Base-by-base conservation (phyloP, 257 asterid genomes). In the Datura wrightii region DNA sequence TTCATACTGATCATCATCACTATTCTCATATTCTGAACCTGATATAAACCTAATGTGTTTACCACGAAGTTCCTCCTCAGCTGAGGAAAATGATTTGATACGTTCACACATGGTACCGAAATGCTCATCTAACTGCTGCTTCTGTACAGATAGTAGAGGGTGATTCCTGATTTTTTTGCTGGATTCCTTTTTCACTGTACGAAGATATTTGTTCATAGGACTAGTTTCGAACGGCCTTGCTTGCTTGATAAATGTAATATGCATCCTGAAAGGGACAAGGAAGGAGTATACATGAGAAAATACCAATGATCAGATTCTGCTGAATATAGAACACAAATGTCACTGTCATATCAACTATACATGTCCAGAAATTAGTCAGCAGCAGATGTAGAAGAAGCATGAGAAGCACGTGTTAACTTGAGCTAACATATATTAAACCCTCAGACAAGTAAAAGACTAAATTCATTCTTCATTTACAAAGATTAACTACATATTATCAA, bases 11-110 rank as follows among this genome's bases (percentile, higher is more conserved):
- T 85, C 85, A 86, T 79, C 86, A 71, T 86, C 92, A 83, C 86
- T 87, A 82, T 89, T 92, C 86, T 89, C 92, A 84, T 88, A 90
- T 78, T 94, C 98, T 55, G 99, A 94, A 90, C 94, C 91, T 36
- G 94, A 90, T 79, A 84, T 31, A 79, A 97, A 93, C 70, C 90
- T 88, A 78, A 55, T 88, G 90, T 97, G 98, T 87, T 86, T 91
- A 69, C 99, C 99, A 82, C 90, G 85, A 55, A 86, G 85, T 82
- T 85, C 80, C 84, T 83, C 86, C 54, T 60, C 88, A 1, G 94
- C 86, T 50, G 98, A 90, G 11, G 82, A 78, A 86, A 93, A 90
- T 50, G 91, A 71, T 84, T 92, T 89, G 89, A 94, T 69, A 10
- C 94, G 97, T 85, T 92, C 84, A 63, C 98, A 88, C 80, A 96